Evolutionary conservation across 805 yeast genomes (phyloP).

Genomic region (Yarrowia yakushimensis): DNA sequence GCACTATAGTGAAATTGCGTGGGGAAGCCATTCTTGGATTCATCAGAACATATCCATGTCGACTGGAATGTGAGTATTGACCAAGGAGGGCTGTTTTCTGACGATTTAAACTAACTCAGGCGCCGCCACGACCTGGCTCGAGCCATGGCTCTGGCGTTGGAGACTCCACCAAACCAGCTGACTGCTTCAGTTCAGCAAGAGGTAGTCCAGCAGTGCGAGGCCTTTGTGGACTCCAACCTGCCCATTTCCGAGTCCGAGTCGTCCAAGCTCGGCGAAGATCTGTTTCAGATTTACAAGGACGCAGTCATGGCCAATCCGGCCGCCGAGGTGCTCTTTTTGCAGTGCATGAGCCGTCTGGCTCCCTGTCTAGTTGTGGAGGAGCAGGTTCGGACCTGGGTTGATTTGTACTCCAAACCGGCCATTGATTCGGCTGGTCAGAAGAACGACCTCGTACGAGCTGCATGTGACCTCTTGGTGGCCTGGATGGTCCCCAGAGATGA

Average conservation of each 20-base stretch:
- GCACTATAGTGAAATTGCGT: constrained; percentile 7
- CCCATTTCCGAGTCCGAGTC: constrained; percentile 30
- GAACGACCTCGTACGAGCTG: constrained; percentile 38
- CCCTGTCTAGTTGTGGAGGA: constrained; percentile 36
- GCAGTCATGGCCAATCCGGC: constrained; percentile 27
- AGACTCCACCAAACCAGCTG: constrained; percentile 15
- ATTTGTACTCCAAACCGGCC: constrained; percentile 48
- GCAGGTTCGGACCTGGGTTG: constrained; percentile 47
- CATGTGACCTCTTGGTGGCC: constrained; percentile 36
- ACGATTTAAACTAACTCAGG: background rate
- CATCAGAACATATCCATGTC: background rate
- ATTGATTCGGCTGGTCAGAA: constrained; percentile 57
- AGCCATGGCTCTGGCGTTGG: constrained; percentile 22
- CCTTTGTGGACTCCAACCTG: background rate
- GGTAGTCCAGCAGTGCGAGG: constrained; percentile 9
- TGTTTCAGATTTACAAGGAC: constrained; percentile 32
- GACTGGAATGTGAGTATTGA: constrained; percentile 15
- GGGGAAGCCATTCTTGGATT: constrained; percentile 15
- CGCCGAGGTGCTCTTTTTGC: constrained; percentile 35
- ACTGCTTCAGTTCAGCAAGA: background rate
- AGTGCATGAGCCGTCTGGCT: constrained; percentile 34
- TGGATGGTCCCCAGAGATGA: constrained; percentile 34
- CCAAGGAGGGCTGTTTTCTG: background rate
- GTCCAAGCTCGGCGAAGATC: constrained; percentile 39
- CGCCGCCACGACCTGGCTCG: constrained; percentile 20